Evolutionary conservation across 2,329 filamentous ascomycete species (phyloP), one percentile per base, ranked within the genome.

Genomic region (Xylariaceae sp.): DNA sequence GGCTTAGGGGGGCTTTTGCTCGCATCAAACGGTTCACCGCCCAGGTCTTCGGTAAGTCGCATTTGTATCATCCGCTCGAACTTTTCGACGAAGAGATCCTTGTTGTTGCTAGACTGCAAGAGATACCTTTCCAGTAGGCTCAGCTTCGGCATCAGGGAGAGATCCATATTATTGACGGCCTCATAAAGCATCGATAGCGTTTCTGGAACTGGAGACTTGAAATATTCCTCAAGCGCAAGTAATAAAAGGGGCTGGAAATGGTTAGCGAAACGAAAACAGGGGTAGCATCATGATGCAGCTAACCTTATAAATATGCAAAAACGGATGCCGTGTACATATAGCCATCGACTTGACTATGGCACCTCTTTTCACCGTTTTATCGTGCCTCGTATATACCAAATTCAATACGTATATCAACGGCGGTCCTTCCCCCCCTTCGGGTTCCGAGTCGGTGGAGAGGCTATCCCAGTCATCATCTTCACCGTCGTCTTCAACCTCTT

Each of bases 271-370:
- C 19, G 40, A 37, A 3, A 37, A 19, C 5, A 19, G 23, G 19
- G 48, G 12, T 18, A 40, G 29, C 23, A 23, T 43, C 40, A 26
- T 18, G 26, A 50, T 5, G 6, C 42, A 40, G 71, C 79, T 64
- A 72, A 89, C 90, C 83, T 99, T 99, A 79, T 99, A 99, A 62
- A 99, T 99, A 75, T 99, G 95, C 64, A 99, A 78, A 74, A 99
- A 99, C 2, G 95, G 93, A 78, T 99, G 95, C 43, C 95, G 83
- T 7, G 95, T 99, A 79, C 95, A 99, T 65, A 99, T 97, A 26
- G 95, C 95, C 95, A 99, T 99, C 42, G 95, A 91, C 73, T 98
- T 98, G 56, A 98, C 93, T 48, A 97, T 83, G 19, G 95, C 95
- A 56, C 95, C 95, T 82, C 95, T 88, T 75, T 95, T 96, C 46